These are phyloP conservation scores for Hypoxylon perforatum DNA, from an alignment of 495 filamentous ascomycete genomes.

Conservation along the genomic window DNA sequence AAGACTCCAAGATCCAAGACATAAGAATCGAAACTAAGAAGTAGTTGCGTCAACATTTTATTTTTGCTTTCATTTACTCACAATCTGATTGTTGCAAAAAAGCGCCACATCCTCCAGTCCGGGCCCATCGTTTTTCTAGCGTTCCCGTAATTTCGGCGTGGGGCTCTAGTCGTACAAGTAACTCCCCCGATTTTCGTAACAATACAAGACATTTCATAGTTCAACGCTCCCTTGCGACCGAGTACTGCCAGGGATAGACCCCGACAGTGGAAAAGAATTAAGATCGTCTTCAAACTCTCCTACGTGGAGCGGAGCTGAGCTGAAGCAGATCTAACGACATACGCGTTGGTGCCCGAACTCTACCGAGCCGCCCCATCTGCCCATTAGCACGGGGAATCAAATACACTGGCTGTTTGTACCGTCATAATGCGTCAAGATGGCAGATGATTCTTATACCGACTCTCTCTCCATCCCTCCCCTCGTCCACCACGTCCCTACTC, in stretches of 20 bases:
- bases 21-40: no score
- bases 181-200: no score
- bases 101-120: slow-evolving; percentile 10
- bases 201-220: no score
- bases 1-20: no score
- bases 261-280: slow-evolving; percentile 7
- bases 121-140: no score
- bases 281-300: slow-evolving; percentile 32
- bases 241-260: no score
- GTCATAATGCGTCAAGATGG: slow-evolving; percentile 43
- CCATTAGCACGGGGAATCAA: background rate
- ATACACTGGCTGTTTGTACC: slow-evolving; percentile 18
- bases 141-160: no score
- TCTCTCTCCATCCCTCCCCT: slow-evolving; percentile 16
- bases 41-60: no score
- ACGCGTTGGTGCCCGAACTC: slow-evolving; percentile 31
- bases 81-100: background rate
- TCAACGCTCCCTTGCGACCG: no score
- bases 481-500: slow-evolving; percentile 3
- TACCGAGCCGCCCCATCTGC: no score
- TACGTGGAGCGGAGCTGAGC: slow-evolving; percentile 9
- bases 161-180: no score
- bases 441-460: slow-evolving; percentile 35
- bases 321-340: slow-evolving; percentile 13
- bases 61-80: no score